phyloP scores from a whole-genome alignment of 176 grass and related monocot genomes.

The Oryza australiensis region DNA sequence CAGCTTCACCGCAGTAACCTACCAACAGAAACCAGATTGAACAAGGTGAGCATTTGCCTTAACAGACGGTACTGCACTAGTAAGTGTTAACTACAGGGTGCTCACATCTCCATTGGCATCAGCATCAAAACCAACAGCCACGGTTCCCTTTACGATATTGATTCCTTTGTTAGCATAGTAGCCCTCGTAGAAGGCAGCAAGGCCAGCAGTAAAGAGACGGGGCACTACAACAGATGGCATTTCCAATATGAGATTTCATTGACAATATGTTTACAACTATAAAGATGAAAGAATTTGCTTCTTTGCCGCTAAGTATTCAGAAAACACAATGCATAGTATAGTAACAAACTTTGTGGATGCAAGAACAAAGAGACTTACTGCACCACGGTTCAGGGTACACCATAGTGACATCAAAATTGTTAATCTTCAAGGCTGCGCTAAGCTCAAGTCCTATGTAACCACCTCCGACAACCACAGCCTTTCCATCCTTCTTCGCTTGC shows the following conservation, averaged over 20 bases:
- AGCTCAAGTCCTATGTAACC: conserved; percentile 98
- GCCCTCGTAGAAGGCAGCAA: conserved; percentile 91
- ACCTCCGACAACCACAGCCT: conserved; percentile 83
- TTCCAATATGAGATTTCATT: not conserved
- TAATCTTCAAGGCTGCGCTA: conserved; percentile 71
- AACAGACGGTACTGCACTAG: not conserved
- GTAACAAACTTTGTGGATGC: not conserved
- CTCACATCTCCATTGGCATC: conserved; percentile 82
- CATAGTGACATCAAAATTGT: conserved; percentile 97
- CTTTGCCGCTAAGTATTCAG: not conserved
- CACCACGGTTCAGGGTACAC: conserved; percentile 99
- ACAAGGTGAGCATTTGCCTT: conserved; percentile 9
- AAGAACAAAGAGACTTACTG: conserved; percentile 61
- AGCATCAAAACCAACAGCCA: conserved; percentile 77
- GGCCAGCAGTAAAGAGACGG: conserved; percentile 80
- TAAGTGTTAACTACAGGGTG: not conserved
- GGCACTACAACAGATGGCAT: conserved; percentile 67
- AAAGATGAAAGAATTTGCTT: not conserved
- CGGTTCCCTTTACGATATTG: conserved; percentile 79
- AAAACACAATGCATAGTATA: not conserved
- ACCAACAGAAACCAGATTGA: conserved; percentile 29
- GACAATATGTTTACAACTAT: not conserved
- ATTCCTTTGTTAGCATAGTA: conserved; percentile 89
- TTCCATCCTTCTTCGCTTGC: conserved; percentile 86
- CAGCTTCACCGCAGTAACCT: conserved; percentile 83